These are phyloP conservation scores for Aspergillus spinulosporus DNA, from an alignment of 2,329 filamentous ascomycete species.

Conservation along the genomic window DNA sequence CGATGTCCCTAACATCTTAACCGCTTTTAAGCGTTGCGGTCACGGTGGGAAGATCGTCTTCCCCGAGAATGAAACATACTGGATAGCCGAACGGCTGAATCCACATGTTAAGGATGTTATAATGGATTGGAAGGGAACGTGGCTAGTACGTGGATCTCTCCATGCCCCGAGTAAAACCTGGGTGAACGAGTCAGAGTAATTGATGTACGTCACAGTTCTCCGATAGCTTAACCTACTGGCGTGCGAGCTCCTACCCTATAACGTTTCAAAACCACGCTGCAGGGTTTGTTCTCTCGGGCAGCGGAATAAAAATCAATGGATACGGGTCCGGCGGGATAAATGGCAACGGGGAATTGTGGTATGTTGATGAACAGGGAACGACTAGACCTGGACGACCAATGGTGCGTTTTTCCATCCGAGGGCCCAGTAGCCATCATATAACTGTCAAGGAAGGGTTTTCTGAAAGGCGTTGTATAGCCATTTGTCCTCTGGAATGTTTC, in stretches of 20 bases:
- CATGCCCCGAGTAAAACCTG: neutral
- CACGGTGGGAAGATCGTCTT: conserved; percentile 52
- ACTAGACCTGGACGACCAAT: conserved; percentile 56
- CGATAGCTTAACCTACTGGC: conserved; percentile 56
- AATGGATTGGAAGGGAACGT: conserved; percentile 56
- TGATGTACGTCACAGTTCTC: conserved; percentile 40
- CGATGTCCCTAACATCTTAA: conserved; percentile 45
- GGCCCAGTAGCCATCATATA: neutral
- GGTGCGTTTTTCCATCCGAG: neutral
- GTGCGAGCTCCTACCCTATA: conserved; percentile 55
- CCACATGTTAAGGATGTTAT: conserved; percentile 51
- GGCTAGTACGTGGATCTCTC: conserved; percentile 43
- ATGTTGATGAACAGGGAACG: conserved; percentile 48
- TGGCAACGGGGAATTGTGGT: conserved; percentile 58
- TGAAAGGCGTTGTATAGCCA: conserved; percentile 41
- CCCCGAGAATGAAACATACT: conserved; percentile 52
- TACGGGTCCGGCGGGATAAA: conserved; percentile 54
- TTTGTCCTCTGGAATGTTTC: conserved; percentile 61
- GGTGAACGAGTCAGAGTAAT: no score
- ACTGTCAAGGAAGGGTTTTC: neutral
- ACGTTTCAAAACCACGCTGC: conserved; percentile 59
- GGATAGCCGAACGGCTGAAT: conserved; percentile 52
- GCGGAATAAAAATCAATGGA: conserved; percentile 54
- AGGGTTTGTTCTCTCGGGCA: conserved; percentile 53
- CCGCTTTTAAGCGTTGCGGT: conserved; percentile 44